phyloP scores from a whole-genome alignment of 169 alveolate genomes.

The Eimeria brunetti region DNA sequence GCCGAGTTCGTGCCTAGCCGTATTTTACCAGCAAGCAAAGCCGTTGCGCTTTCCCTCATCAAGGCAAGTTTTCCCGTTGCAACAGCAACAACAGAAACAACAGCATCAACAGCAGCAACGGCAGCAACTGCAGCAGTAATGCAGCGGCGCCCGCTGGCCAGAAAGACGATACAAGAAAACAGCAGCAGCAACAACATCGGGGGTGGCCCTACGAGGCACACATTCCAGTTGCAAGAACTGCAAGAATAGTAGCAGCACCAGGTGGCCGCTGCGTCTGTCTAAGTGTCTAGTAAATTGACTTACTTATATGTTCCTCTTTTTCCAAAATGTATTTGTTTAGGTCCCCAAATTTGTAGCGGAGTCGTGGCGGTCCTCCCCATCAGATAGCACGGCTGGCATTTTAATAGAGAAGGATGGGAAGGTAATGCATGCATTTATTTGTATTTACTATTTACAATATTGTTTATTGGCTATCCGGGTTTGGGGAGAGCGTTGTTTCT shows the following conservation, averaged over 20 bases:
- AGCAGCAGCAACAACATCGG: neutral
- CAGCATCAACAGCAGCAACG: neutral
- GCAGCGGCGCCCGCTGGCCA: neutral
- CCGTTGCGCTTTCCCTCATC: slow-evolving; percentile 13
- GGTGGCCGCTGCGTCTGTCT: neutral
- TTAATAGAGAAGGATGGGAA: neutral
- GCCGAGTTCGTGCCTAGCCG: slow-evolving; percentile 42
- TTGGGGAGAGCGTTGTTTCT: neutral
- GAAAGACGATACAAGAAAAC: neutral
- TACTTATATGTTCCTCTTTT: neutral
- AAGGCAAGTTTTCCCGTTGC: neutral
- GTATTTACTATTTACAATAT: neutral
- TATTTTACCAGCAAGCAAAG: slow-evolving; percentile 12
- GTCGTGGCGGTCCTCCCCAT: neutral
- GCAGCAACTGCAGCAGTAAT: neutral
- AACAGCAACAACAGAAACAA: neutral
- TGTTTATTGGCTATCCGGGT: neutral
- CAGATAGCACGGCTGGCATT: neutral
- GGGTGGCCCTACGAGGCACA: neutral
- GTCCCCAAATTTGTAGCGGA: slow-evolving; percentile 36
- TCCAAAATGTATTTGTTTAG: neutral
- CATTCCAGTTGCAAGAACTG: neutral
- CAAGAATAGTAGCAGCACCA: neutral
- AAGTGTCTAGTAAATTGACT: neutral
- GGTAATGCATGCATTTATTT: neutral